A percentile compares a stretch with the other conserved stretches of the same genome.
phyloP scores from a whole-genome alignment of 1,284 basidiomycete species.

The Papiliotrema fonsecae region DNA sequence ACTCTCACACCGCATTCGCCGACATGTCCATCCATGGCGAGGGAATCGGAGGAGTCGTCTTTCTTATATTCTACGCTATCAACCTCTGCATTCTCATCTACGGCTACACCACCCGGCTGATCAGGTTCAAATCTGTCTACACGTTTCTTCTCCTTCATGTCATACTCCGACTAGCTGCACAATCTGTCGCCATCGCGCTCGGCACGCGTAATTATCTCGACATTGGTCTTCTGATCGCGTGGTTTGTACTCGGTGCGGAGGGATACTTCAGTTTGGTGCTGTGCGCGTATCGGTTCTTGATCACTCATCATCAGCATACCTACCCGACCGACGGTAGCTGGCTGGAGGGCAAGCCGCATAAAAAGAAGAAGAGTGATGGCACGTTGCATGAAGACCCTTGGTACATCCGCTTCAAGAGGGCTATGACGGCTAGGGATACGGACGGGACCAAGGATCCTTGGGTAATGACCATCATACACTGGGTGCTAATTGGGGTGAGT shows the following conservation, averaged over 20 bases:
- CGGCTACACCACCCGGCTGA: constrained; percentile 12
- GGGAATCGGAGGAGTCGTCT: constrained; percentile 51
- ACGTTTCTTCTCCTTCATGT: constrained; percentile 18
- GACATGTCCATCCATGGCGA: constrained; percentile 13
- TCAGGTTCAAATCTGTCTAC: constrained; percentile 17
- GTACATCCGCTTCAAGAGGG: constrained; percentile 9
- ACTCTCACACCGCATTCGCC: too few relatives aligned
- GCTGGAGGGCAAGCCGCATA: constrained; percentile 11
- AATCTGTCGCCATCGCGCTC: constrained; percentile 12
- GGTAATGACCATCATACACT: constrained; percentile 21
- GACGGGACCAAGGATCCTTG: constrained; percentile 16
- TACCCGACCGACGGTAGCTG: constrained; percentile 16
- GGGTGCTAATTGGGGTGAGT: constrained; percentile 15
- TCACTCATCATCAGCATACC: constrained; percentile 16
- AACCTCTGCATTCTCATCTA: constrained; percentile 63
- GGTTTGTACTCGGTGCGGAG: constrained; percentile 14
- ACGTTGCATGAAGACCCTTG: constrained; percentile 5
- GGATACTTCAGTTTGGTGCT: constrained; percentile 33
- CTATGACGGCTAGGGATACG: constrained; percentile 11
- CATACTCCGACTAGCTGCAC: constrained; percentile 14
- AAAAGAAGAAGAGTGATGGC: constrained; percentile 2
- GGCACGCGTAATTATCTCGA: constrained; percentile 6
- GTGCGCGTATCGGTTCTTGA: constrained; percentile 16
- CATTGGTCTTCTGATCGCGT: not conserved
- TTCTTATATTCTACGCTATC: constrained; percentile 72